phyloP scores from a whole-genome alignment of 495 filamentous ascomycete genomes.

The Penicillium psychrofluorescens region DNA sequence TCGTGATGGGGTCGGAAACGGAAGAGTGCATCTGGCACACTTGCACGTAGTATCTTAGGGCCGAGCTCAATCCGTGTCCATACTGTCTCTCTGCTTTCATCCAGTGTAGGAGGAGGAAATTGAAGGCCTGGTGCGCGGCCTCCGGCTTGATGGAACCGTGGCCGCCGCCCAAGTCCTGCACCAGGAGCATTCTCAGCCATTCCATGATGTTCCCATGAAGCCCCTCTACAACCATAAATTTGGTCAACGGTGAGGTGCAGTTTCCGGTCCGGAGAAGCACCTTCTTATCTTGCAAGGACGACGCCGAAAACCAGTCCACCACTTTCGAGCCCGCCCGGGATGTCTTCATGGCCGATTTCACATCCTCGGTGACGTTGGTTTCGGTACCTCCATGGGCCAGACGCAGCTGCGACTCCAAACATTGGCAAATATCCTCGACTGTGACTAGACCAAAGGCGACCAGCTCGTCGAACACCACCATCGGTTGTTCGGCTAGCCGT shows the following conservation, averaged over 20 bases:
- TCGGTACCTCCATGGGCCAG: constrained; percentile 5
- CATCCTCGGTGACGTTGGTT: constrained; percentile 5
- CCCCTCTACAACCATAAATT: constrained; percentile 36
- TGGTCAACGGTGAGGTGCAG: constrained; percentile 13
- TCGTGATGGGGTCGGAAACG: constrained; percentile 3
- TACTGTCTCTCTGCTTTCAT: constrained; percentile 28
- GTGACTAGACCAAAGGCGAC: constrained; percentile 32
- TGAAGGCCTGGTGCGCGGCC: constrained; percentile 14
- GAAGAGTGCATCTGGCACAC: constrained; percentile 16
- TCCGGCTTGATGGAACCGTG: constrained; percentile 17
- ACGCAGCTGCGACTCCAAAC: constrained; percentile 28
- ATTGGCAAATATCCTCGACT: constrained; percentile 8
- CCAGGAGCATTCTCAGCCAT: constrained; percentile 29
- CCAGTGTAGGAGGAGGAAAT: constrained; percentile 20
- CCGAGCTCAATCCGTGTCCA: constrained; percentile 24
- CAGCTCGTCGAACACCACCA: constrained; percentile 33
- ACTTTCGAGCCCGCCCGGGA: constrained; percentile 27
- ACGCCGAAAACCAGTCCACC: constrained; percentile 36
- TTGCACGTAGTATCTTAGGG: constrained; percentile 23
- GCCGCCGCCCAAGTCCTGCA: constrained; percentile 19
- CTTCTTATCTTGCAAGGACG: constrained; percentile 19
- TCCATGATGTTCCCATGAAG: constrained; percentile 22
- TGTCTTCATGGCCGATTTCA: constrained; percentile 21
- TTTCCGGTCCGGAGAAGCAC: constrained; percentile 19
- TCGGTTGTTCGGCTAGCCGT: constrained; percentile 22